Base-by-base conservation (phyloP, 2,329 filamentous ascomycete genomes). In the Aspergillus cejpii region DNA sequence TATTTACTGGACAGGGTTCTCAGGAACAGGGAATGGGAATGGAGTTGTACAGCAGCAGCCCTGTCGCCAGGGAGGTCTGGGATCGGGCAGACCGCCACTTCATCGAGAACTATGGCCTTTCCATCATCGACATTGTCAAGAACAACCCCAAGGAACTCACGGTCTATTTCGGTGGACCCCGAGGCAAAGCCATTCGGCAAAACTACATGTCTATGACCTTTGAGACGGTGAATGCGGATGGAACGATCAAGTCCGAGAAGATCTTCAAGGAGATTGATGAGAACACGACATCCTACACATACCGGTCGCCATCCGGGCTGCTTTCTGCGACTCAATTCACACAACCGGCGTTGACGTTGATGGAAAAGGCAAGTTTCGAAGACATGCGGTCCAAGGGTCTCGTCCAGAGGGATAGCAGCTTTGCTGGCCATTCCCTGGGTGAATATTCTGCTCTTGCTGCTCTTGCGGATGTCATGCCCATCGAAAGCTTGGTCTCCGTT, bases 131-230 rank as follows among this genome's bases (percentile, higher is more conserved):
- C 71, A 98, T 98, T 61, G 92, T 98, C 69, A 94, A 89, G 78
- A 98, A 97, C 76, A 98, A 98, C 72, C 92, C 92, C 53, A 96
- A 96, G 77, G 92, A 97, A 73, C 83, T 98, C 44, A 98, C 94
- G 4, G 87, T 98, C 54, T 87, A 98, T 75, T 98, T 98, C 63
- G 92, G 94, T 73, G 92, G 92, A 39, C 89, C 92, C 50, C 86
- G 88, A 47, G 92, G 92, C 64, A 98, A 97, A 74, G 89, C 88
- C 41, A 98, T 98, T 58, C 88, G 92, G 52, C 85, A 95, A 64
- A 98, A 98, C 72, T 98, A 98, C 76, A 97, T 97, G 85, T 84
- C 91, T 48, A 98, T 98, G 92, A 97, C 91, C 38, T 98, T 97
- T 70, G 92, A 98, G 75, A 94, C 91, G n/a, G 89, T 98, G 42